A percentile compares a stretch with the other conserved stretches of the same genome.
These are phyloP conservation scores for Saccharomycopsis sp. DNA, from an alignment of 805 yeast species.

Conservation along the genomic window DNA sequence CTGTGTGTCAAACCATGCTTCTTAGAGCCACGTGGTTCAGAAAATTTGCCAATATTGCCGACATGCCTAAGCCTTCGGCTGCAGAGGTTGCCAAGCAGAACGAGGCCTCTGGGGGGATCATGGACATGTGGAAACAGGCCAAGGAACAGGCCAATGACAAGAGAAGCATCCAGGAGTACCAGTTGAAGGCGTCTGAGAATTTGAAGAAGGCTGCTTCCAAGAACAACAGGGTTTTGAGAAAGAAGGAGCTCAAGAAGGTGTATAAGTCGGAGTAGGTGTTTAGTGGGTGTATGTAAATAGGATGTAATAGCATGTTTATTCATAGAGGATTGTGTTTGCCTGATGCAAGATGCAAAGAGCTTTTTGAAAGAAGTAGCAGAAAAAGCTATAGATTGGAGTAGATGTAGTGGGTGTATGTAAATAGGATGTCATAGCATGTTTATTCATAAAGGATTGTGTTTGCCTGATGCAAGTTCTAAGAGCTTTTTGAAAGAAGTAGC, in stretches of 20 bases:
- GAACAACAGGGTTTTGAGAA: conserved; percentile 3
- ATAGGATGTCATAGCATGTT: background rate
- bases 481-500: too few species aligned
- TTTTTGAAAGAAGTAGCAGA: too few species aligned
- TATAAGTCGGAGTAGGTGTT: background rate
- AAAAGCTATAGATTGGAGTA: too few species aligned
- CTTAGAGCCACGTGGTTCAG: conserved; percentile 58
- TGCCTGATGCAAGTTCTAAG: too few species aligned
- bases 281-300: background rate
- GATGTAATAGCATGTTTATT: background rate
- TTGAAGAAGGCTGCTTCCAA: conserved; percentile 13
- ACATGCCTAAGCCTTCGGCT: conserved; percentile 42
- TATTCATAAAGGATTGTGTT: too few species aligned
- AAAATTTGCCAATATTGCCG: conserved; percentile 48
- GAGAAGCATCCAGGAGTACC: conserved; percentile 5
- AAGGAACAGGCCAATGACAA: conserved; percentile 31
- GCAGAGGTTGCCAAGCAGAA: conserved; percentile 27
- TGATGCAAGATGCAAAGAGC: too few species aligned
- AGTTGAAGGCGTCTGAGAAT: conserved; percentile 2
- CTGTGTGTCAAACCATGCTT: conserved; percentile 63
- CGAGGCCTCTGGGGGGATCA: conserved; percentile 33
- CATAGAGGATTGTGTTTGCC: too few species aligned
- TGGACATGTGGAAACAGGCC: conserved; percentile 35
- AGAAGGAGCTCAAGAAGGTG: background rate
- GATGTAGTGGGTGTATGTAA: background rate